Base-by-base conservation (phyloP, 1,284 basidiomycete genomes). In the Malassezia japonica region DNA sequence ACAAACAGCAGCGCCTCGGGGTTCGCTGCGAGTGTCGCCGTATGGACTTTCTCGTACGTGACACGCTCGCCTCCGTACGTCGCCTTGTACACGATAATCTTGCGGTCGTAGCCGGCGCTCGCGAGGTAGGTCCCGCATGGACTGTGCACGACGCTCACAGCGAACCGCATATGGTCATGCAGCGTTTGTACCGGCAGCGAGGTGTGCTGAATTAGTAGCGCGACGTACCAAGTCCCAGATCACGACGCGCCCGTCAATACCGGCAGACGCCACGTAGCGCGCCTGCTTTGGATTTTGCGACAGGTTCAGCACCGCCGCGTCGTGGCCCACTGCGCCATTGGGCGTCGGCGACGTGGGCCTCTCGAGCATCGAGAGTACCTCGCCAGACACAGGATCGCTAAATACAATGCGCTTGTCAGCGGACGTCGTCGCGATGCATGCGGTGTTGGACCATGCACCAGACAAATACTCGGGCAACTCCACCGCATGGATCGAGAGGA, bases 201-300 rank as follows among this genome's bases (percentile, higher is more conserved):
- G n/a, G 15, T 6, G 15, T 40, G 38, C 38, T 40, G 28, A 3
- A 18, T 28, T 9, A 24, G 23, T n/a, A 15, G 36, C 21, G 6
- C 13, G 25, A 32, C 55, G 33, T 50, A 46, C 31, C 38, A 63
- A 41, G 46, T 70, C 66, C 65, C 64, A 68, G 18, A 69, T 48
- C 9, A 70, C 56, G 31, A 68, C 59, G 6, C 39, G 61, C 10
- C 56, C 65, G 23, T 70, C 67, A 65, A 69, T 69, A 0, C 67
- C 64, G 2, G 58, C 57, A 24, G 58, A 65, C 29, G 67, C 40
- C 18, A 64, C 39, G 29, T 62, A 66, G 21, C 61, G 33, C 7
- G 57, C 35, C 36, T 61, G 46, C 15, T 23, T 10, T 2, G 67
- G 57, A 29, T 67, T 59, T 33, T 69, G 66, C 0, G 57, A 62